Evolutionary conservation across 371 early-diverging fungal species (phyloP), one percentile per base, ranked within the genome.

Genomic region (Thermomucor indicae-seudaticae): DNA sequence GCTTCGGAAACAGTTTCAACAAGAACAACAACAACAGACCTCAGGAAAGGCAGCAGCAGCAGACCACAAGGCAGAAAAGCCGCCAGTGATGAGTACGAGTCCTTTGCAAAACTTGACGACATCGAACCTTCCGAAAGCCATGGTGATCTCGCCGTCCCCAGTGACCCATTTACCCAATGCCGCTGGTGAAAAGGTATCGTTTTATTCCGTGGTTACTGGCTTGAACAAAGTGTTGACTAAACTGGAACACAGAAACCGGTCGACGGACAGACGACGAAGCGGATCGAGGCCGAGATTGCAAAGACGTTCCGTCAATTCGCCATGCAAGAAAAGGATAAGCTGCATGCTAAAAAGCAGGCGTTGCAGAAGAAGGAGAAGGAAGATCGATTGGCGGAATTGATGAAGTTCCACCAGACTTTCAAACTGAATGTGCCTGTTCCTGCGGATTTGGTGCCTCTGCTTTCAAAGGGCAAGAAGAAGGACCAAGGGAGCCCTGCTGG

Each of bases 311-410:
- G 74, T 22, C 71, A 81, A 43, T 90, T 90, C 64, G 86, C 85
- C 3, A 70, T 61, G 25, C 73, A 72, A n/a, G 90, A 92, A 62
- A 88, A 92, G 58, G 89, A 85, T 49, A 83, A 87, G 27, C 74
- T 90, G n/a, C 79, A 86, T 43, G 86, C 87, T 55, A 83, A 82
- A 55, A 87, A 86, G 56, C 86, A 83, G 57, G 87, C 80, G 12
- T 60, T 84, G 35, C 68, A 70, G 31, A 85, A 87, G 58, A 88
- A 82, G 54, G 85, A 86, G 39, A 88, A 87, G 67, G 83, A 85
- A 47, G 82, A 74, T n/a, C 78, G 86, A 30, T 64, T 93, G 46
- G 85, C 85, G 4, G 92, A 90, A 50, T 69, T 93, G 57, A 84
- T 83, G 60, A 80, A 80, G 41, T 94, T 93, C 64, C 83, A 88